A percentile compares a stretch with the other conserved stretches of the same genome.
These are phyloP conservation scores for Lactarius pseudohatsudake DNA, from an alignment of 768 basidiomycete genomes.

Conservation along the genomic window DNA sequence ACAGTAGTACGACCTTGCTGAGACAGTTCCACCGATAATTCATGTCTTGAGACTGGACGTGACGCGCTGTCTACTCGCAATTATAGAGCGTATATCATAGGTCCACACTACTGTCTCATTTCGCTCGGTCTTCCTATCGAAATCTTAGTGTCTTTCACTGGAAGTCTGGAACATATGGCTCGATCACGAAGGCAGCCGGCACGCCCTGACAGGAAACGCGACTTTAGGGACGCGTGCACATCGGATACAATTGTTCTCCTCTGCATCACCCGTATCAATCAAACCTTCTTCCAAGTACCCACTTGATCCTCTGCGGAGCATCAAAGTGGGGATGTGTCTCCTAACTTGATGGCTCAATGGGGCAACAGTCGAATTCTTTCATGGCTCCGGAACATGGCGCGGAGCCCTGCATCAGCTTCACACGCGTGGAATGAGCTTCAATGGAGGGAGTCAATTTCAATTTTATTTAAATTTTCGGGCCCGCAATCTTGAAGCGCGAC, in stretches of 20 bases:
- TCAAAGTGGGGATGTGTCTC: slow-evolving; percentile 12
- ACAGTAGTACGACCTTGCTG: not conserved
- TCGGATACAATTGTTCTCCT: slow-evolving; percentile 9
- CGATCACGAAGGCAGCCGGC: slow-evolving; percentile 7
- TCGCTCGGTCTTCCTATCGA: slow-evolving; percentile 3
- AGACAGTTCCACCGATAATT: slow-evolving; percentile 5
- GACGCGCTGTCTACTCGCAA: slow-evolving; percentile 3
- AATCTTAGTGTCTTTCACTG: slow-evolving; percentile 7
- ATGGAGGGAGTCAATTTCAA: slow-evolving; percentile 8
- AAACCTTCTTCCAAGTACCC: slow-evolving; percentile 23
- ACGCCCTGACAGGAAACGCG: not conserved
- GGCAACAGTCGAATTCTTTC: slow-evolving; percentile 13
- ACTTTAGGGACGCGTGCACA: not conserved
- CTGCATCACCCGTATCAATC: slow-evolving; percentile 23
- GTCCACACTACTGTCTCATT: slow-evolving; percentile 3
- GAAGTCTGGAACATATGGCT: not conserved
- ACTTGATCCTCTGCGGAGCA: slow-evolving; percentile 20
- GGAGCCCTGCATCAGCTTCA: slow-evolving; percentile 7
- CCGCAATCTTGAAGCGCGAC: slow-evolving; percentile 13
- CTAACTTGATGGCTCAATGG: slow-evolving; percentile 10
- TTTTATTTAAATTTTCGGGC: slow-evolving; percentile 13
- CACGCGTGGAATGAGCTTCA: slow-evolving; percentile 12
- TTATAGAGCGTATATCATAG: not conserved
- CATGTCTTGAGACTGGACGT: not conserved
- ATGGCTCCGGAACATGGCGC: slow-evolving; percentile 14